Percentiles rank a stretch among this genome's conserved stretches.
Conservation (phyloP, 768 basidiomycete genomes). For the Leccinum fibrillosum region DNA sequence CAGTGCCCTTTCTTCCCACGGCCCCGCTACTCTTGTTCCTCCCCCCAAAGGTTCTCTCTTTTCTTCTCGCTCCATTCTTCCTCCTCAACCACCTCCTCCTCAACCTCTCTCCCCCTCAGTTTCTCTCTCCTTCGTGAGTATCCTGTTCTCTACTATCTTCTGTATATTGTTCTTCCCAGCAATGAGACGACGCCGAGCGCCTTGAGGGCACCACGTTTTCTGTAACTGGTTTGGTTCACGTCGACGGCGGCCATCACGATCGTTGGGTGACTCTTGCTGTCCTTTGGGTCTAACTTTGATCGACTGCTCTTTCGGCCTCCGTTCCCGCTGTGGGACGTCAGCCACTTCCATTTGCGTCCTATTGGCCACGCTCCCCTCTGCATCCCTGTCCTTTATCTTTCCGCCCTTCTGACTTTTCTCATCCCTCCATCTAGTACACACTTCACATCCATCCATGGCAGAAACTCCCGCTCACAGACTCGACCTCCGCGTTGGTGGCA, state of each 20-base stretch:
- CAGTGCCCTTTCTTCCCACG: slow-evolving; percentile 35
- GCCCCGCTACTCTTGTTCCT: slow-evolving; percentile 42
- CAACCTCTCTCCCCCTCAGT: slow-evolving; percentile 6
- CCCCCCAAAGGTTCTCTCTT: slow-evolving; percentile 33
- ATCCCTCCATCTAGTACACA: slow-evolving; percentile 11
- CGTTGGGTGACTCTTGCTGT: not conserved
- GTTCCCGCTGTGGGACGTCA: slow-evolving; percentile 22
- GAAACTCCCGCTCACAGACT: slow-evolving; percentile 69
- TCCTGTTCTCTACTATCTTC: not conserved
- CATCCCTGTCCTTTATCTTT: slow-evolving; percentile 28
- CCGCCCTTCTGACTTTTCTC: slow-evolving; percentile 12
- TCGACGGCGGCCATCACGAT: slow-evolving; percentile 5
- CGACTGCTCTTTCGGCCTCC: slow-evolving; percentile 1
- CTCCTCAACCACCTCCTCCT: slow-evolving; percentile 21
- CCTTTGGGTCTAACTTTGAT: not conserved
- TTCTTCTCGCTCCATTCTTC: slow-evolving; percentile 26
- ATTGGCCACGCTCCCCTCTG: slow-evolving; percentile 28
- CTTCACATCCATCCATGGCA: slow-evolving; percentile 51
- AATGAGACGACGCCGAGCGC: slow-evolving; percentile 16
- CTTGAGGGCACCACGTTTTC: slow-evolving; percentile 32
- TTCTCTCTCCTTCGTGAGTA: slow-evolving; percentile 25
- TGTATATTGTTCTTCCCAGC: slow-evolving; percentile 3
- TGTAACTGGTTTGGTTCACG: not conserved
- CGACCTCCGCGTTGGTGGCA: slow-evolving; percentile 87
- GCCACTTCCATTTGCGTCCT: slow-evolving; percentile 36